Evolutionary conservation across 768 basidiomycete genomes (phyloP).

Genomic region (Amanita fuliginea): DNA sequence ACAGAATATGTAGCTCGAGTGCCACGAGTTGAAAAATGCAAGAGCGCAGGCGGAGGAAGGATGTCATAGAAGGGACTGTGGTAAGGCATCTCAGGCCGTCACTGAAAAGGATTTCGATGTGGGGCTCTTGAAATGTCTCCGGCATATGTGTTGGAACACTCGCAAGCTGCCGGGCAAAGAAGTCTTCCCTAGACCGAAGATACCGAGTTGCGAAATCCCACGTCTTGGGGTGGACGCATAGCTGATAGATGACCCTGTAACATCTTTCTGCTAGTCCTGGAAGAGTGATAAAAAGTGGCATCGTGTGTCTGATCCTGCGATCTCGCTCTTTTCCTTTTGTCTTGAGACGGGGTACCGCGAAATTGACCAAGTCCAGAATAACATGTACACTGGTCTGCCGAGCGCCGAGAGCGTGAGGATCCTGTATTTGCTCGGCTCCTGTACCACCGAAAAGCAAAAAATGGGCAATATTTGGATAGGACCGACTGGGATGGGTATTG

Average conservation of each 20-base stretch:
- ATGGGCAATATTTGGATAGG: conserved; percentile 80
- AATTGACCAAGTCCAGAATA: conserved; percentile 65
- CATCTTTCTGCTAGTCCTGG: conserved; percentile 80
- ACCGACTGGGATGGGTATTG: conserved; percentile 49
- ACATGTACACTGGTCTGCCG: conserved; percentile 69
- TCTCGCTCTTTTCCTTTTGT: conserved; percentile 29
- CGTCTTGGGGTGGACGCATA: conserved; percentile 80
- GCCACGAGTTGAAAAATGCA: conserved; percentile 80
- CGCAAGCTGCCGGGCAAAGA: conserved; percentile 79
- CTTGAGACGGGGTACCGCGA: conserved; percentile 53
- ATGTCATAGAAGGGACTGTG: conserved; percentile 53
- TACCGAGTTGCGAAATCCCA: conserved; percentile 77
- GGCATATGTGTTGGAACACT: conserved; percentile 61
- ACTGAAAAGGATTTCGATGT: conserved; percentile 51
- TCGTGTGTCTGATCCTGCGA: conserved; percentile 18
- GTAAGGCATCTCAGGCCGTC: conserved; percentile 65
- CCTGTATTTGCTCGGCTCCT: conserved; percentile 55
- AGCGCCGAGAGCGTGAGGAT: conserved; percentile 66
- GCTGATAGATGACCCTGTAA: conserved; percentile 73
- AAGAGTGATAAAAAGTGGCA: conserved; percentile 50
- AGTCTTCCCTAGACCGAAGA: conserved; percentile 79
- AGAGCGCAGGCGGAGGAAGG: conserved; percentile 76
- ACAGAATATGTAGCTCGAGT: conserved; percentile 80
- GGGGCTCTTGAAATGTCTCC: conserved; percentile 32
- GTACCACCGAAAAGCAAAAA: conserved; percentile 71